These are phyloP conservation scores for Phytopythium sindhum DNA, from an alignment of 352 stramenopile species.

Conservation along the genomic window DNA sequence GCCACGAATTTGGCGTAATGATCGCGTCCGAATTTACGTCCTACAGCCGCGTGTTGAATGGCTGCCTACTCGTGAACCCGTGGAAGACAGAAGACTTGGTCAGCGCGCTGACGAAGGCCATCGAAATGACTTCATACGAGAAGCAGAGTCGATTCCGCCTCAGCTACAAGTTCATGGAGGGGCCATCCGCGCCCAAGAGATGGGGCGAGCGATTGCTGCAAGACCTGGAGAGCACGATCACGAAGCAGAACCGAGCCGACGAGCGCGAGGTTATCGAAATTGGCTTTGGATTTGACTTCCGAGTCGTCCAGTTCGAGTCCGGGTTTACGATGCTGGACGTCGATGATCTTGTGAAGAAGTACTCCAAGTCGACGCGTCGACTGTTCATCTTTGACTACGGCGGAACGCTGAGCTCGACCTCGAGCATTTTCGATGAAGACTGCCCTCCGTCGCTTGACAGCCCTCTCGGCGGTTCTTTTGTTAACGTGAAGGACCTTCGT, in stretches of 20 bases:
- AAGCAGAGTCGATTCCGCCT: conserved; percentile 67
- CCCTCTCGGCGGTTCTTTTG: neutral
- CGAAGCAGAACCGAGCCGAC: conserved; percentile 34
- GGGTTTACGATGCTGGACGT: conserved; percentile 93
- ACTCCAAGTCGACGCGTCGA: conserved; percentile 42
- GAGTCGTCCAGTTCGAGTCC: conserved; percentile 93
- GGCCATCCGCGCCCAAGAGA: conserved; percentile 61
- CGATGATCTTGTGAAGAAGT: conserved; percentile 84
- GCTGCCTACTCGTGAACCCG: conserved; percentile 96
- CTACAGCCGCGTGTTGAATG: conserved; percentile 95
- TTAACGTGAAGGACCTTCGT: neutral
- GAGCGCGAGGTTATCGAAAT: conserved; percentile 79
- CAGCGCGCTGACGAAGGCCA: conserved; percentile 53
- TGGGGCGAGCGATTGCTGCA: conserved; percentile 94
- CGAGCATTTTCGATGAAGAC: conserved; percentile 68
- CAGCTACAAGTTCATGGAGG: conserved; percentile 87
- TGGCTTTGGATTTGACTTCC: conserved; percentile 95
- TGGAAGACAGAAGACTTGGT: conserved; percentile 94
- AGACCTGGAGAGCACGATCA: conserved; percentile 89
- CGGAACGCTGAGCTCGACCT: conserved; percentile 90
- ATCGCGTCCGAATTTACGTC: conserved; percentile 97
- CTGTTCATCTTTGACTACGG: conserved; percentile 98
- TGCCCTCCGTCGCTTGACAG: conserved; percentile 31
- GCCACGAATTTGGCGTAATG: conserved; percentile 74
- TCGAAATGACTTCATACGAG: conserved; percentile 75